These are phyloP conservation scores for Penicillium alfredii DNA, from an alignment of 495 filamentous ascomycete genomes.

Conservation along the genomic window DNA sequence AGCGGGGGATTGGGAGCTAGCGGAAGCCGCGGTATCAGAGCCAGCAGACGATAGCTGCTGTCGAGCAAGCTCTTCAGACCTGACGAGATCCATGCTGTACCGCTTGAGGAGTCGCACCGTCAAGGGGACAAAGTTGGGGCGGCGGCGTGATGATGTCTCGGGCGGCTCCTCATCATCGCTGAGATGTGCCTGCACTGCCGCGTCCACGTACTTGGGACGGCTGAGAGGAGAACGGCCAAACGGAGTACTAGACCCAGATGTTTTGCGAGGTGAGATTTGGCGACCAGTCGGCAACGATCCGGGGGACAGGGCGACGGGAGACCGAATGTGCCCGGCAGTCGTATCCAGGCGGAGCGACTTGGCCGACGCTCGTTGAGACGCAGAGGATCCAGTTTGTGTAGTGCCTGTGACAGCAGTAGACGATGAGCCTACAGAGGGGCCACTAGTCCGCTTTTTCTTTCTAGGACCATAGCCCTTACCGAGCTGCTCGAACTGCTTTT, in stretches of 20 bases:
- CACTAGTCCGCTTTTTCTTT: conserved; percentile 45
- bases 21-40: conserved; percentile 10
- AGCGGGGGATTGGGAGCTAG: conserved; percentile 7
- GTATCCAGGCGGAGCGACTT: conserved; percentile 19
- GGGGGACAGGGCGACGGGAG: conserved; percentile 24
- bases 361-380: conserved; percentile 5
- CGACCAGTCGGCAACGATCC: conserved; percentile 12
- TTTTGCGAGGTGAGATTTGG: conserved; percentile 25
- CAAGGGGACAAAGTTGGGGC: conserved; percentile 30
- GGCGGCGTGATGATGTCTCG: conserved; percentile 9
- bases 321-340: conserved; percentile 22
- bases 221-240: conserved; percentile 17
- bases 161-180: conserved; percentile 27
- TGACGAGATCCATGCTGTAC: conserved; percentile 38
- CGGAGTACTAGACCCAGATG: conserved; percentile 29
- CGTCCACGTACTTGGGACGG: conserved; percentile 40
- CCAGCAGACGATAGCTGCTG: conserved; percentile 18
- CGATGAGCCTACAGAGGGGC: conserved; percentile 30
- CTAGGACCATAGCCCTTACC: conserved; percentile 47
- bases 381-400: conserved; percentile 19
- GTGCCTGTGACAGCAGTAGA: conserved; percentile 19
- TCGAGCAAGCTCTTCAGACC: conserved; percentile 23
- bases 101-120: conserved; percentile 41
- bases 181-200: conserved; percentile 41
- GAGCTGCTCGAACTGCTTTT: conserved; percentile 62